A percentile compares a stretch with the other conserved stretches of the same genome.
Conservation (phyloP, 2,329 filamentous ascomycete genomes). For the Verticillium zaregamsianum region DNA sequence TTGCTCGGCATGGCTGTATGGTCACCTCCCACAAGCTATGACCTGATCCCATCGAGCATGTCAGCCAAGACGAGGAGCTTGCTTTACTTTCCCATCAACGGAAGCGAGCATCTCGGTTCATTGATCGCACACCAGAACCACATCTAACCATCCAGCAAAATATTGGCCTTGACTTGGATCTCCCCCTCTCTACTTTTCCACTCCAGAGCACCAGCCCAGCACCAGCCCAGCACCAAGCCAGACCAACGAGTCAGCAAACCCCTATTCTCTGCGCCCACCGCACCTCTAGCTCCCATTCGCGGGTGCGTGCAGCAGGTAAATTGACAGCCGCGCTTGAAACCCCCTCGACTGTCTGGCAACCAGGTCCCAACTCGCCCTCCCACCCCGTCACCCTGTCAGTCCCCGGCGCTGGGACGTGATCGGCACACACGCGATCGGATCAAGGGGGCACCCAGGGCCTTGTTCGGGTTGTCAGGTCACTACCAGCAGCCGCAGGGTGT, state of each 20-base stretch:
- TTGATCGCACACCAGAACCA: background rate
- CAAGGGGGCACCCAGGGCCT: background rate
- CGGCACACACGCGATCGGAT: background rate
- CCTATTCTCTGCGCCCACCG: background rate
- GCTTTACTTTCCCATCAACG: background rate
- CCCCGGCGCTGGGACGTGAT: background rate
- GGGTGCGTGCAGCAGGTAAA: background rate
- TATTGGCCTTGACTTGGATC: background rate
- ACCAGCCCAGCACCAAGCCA: too few species aligned
- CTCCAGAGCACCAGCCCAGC: too few species aligned
- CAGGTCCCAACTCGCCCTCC: background rate
- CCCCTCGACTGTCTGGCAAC: background rate
- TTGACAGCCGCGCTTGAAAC: background rate
- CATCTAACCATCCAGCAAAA: background rate
- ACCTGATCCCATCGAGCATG: background rate
- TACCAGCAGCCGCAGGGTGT: background rate
- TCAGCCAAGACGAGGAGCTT: background rate
- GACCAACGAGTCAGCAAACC: background rate
- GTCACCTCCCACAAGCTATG: too few species aligned
- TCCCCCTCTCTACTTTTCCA: background rate
- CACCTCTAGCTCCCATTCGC: background rate
- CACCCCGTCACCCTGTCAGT: background rate
- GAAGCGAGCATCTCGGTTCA: background rate
- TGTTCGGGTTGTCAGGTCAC: background rate
- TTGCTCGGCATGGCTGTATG: too few species aligned